Evolutionary conservation across 164 flowering plant species (phyloP).

Genomic region (Berberis thunbergii): DNA sequence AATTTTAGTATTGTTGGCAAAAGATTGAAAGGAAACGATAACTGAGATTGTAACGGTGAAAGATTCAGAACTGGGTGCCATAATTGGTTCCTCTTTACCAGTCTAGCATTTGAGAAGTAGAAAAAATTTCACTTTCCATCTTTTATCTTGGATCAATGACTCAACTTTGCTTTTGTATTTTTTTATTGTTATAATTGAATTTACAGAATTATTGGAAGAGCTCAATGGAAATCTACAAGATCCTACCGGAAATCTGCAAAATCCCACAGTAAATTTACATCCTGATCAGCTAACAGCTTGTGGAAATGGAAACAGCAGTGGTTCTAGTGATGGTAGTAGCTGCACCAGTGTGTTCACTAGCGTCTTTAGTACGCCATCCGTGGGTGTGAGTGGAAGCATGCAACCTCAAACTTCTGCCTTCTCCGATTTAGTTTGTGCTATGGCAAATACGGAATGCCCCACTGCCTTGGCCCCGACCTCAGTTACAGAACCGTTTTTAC

Average conservation of each 20-base stretch:
- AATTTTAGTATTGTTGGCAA: too few relatives aligned
- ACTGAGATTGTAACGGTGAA: too few relatives aligned
- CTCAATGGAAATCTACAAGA: too few relatives aligned
- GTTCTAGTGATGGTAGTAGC: conserved; percentile 34
- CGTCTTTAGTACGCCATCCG: conserved; percentile 51
- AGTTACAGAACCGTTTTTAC: conserved; percentile 45
- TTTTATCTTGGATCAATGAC: neutral
- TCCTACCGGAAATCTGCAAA: conserved; percentile 28
- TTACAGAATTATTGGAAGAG: too few relatives aligned
- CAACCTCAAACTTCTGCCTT: conserved; percentile 42
- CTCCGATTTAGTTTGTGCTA: conserved; percentile 34
- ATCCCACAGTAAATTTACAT: conserved; percentile 9
- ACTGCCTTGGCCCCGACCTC: conserved; percentile 27
- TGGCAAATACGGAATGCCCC: conserved; percentile 23
- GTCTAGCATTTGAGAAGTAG: too few relatives aligned
- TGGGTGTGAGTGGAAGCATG: conserved; percentile 30
- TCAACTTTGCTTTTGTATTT: too few relatives aligned
- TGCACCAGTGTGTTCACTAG: conserved; percentile 46
- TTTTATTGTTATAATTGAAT: too few relatives aligned
- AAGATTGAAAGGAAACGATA: too few relatives aligned
- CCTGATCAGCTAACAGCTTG: conserved; percentile 23
- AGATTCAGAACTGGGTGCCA: too few relatives aligned
- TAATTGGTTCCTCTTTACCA: too few relatives aligned
- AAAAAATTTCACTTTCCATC: too few relatives aligned
- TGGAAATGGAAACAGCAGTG: conserved; percentile 30